These are phyloP conservation scores for Chenopodium formosanum DNA, from an alignment of 148 eudicot species.

Conservation along the genomic window DNA sequence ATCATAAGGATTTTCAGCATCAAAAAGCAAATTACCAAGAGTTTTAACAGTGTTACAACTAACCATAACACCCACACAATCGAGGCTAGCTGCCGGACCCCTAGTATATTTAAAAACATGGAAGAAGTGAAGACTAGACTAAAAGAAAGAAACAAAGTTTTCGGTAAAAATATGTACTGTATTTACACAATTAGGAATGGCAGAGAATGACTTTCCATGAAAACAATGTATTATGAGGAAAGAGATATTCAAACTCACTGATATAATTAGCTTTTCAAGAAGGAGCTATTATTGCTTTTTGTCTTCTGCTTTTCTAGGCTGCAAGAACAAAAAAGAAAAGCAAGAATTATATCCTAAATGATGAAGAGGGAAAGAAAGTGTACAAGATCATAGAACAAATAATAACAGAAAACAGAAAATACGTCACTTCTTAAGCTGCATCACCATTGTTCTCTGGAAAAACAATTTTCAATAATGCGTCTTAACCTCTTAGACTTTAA, in stretches of 20 bases:
- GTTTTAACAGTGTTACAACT: no score
- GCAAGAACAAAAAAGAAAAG: conserved; percentile 13
- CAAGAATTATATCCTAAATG: neutral
- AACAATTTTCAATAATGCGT: neutral
- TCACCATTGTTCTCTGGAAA: neutral
- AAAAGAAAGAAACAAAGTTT: neutral
- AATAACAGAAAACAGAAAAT: neutral
- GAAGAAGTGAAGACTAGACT: neutral
- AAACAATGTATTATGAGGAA: neutral
- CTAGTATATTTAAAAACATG: no score
- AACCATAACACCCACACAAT: no score
- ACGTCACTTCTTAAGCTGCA: neutral
- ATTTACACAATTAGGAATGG: neutral
- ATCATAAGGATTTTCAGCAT: no score
- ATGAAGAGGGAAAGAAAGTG: neutral
- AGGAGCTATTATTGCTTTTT: conserved; percentile 46
- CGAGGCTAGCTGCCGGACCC: no score
- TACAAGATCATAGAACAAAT: neutral
- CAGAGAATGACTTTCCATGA: neutral
- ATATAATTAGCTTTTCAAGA: neutral
- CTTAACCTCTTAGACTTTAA: neutral
- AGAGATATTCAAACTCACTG: conserved; percentile 6
- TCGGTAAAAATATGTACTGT: neutral
- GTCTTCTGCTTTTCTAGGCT: conserved; percentile 75
- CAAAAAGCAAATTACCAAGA: no score